These are phyloP conservation scores for Platismatia glauca DNA, from an alignment of 495 filamentous ascomycete genomes.

Conservation along the genomic window DNA sequence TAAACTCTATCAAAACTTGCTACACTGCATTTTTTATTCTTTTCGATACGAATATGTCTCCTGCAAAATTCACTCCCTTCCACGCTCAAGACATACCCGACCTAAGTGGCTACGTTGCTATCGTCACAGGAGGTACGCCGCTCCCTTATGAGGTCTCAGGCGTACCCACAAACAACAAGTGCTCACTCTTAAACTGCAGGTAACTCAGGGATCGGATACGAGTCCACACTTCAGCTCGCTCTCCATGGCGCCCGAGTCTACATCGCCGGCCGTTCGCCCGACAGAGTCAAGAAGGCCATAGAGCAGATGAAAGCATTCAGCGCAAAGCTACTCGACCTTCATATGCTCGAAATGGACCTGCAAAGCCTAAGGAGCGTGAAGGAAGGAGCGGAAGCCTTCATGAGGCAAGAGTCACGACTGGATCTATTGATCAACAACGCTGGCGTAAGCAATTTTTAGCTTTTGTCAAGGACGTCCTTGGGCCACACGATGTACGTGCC, in stretches of 20 bases:
- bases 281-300: slow-evolving; percentile 33
- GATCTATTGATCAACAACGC: slow-evolving; percentile 56
- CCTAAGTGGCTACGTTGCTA: slow-evolving; percentile 7
- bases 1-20: not conserved
- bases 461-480: not conserved
- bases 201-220: slow-evolving; percentile 24
- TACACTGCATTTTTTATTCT: not conserved
- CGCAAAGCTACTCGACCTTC: slow-evolving; percentile 30
- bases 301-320: slow-evolving; percentile 29
- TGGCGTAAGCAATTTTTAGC: slow-evolving; percentile 24
- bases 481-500: not conserved
- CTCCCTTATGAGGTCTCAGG: no score
- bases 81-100: not conserved
- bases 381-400: slow-evolving; percentile 25
- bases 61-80: not conserved
- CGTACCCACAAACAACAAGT: not conserved
- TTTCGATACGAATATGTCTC: not conserved
- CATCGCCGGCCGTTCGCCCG: slow-evolving; percentile 31
- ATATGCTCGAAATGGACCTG: slow-evolving; percentile 35
- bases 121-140: slow-evolving; percentile 15
- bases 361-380: slow-evolving; percentile 30
- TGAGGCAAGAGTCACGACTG: slow-evolving; percentile 24
- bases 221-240: slow-evolving; percentile 33
- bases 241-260: slow-evolving; percentile 37
- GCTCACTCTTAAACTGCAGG: not conserved